phyloP scores from a whole-genome alignment of 2,329 filamentous ascomycete species.

The Fusarium nodosum region DNA sequence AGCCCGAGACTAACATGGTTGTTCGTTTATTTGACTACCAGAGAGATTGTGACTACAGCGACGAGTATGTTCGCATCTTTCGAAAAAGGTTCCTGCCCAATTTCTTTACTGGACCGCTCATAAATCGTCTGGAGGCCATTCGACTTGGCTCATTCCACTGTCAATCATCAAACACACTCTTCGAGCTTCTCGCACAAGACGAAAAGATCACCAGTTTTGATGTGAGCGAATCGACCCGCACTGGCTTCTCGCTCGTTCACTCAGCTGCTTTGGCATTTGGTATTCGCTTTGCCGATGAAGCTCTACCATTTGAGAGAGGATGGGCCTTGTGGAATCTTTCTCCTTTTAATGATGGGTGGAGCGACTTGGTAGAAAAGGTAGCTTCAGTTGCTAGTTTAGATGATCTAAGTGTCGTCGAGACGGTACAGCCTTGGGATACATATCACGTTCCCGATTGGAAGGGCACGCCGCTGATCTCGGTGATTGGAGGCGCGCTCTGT shows the following conservation, averaged over 20 bases:
- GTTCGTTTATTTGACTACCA: conserved; percentile 39
- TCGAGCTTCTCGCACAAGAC: conserved; percentile 25
- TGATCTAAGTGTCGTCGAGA: conserved; percentile 41
- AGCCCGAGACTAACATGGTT: conserved; percentile 27
- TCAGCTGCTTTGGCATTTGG: conserved; percentile 43
- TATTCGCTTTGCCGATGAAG: conserved; percentile 35
- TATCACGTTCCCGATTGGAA: conserved; percentile 45
- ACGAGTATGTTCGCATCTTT: conserved; percentile 29
- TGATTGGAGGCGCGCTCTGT: conserved; percentile 48
- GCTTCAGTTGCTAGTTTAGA: neutral
- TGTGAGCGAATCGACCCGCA: conserved; percentile 27
- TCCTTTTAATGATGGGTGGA: conserved; percentile 14
- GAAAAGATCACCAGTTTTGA: neutral
- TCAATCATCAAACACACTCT: rapidly evolving
- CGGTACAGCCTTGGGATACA: conserved; percentile 36
- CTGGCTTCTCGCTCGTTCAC: conserved; percentile 45
- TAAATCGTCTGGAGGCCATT: conserved; percentile 44
- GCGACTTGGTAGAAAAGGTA: conserved; percentile 1
- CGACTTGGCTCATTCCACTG: conserved; percentile 41
- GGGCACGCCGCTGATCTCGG: conserved; percentile 43
- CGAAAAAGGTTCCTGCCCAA: conserved; percentile 37
- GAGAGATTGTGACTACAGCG: neutral
- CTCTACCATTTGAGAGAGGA: conserved; percentile 1
- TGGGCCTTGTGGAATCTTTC: too few species aligned
- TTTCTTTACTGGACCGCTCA: conserved; percentile 14